Percentiles rank a stretch among this genome's conserved stretches.
These are phyloP conservation scores for Dothistroma septosporum DNA, from an alignment of 2,329 filamentous ascomycete species.

Conservation along the genomic window DNA sequence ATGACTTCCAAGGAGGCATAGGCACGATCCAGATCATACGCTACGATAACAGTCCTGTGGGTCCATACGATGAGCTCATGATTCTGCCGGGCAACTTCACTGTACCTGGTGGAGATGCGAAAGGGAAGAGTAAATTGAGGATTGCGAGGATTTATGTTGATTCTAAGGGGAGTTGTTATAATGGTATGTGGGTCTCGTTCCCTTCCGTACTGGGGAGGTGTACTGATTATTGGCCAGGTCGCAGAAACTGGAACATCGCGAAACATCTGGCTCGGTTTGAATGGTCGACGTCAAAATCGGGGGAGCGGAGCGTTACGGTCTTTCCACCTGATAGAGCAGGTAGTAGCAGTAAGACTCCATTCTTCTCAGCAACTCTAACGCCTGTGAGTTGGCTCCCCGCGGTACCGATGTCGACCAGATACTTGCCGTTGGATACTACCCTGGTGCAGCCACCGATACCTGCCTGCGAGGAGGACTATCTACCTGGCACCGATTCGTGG, in stretches of 20 bases:
- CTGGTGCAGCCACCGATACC: conserved; percentile 8
- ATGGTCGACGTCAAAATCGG: neutral
- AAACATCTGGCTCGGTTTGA: conserved; percentile 8
- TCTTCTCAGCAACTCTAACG: conserved; percentile 6
- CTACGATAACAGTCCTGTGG: conserved; percentile 3
- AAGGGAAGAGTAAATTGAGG: conserved; percentile 5
- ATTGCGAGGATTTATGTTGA: conserved; percentile 7
- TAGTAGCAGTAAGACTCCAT: neutral
- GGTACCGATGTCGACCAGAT: conserved; percentile 3
- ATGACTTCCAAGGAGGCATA: conserved; percentile 9
- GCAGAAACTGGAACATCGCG: conserved; percentile 7
- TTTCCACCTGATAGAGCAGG: neutral
- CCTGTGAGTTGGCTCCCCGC: conserved; percentile 1
- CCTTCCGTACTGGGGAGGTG: neutral
- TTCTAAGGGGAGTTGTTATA: neutral
- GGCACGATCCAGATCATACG: neutral
- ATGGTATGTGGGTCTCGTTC: neutral
- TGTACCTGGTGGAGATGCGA: neutral
- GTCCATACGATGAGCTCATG: conserved; percentile 5
- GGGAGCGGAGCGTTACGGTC: conserved; percentile 4
- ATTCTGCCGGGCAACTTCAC: conserved; percentile 4
- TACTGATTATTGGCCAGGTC: neutral
- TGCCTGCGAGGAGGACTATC: neutral
- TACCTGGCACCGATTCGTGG: conserved; percentile 5
- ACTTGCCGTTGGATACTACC: neutral